Percentiles rank a stretch among this genome's conserved stretches.
phyloP scores from a whole-genome alignment of 2,329 filamentous ascomycete species.

The Decorospora gaudefroyi region DNA sequence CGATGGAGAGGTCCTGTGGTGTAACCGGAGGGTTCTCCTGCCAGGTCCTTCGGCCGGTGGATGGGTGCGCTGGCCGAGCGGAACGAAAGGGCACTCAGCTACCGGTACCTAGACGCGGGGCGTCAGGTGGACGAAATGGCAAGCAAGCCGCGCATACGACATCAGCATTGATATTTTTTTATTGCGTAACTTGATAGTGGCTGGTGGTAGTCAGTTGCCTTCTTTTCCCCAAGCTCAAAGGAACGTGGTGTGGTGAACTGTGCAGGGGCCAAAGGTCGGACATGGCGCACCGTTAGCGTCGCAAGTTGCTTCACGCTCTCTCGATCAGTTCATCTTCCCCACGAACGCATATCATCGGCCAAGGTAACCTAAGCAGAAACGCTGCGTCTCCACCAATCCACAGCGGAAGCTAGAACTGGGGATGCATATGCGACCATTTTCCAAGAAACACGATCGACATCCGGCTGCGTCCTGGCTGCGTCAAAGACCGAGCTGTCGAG shows the following conservation, averaged over 20 bases:
- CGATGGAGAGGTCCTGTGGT: neutral
- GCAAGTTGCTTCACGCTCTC: neutral
- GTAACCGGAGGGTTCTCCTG: neutral
- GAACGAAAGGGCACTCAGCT: slow-evolving; percentile 5
- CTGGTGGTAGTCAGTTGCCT: slow-evolving; percentile 18
- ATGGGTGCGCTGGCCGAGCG: neutral
- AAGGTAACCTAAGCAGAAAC: neutral
- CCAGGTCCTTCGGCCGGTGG: neutral
- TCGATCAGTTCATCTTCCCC: neutral
- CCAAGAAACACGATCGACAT: slow-evolving; percentile 1
- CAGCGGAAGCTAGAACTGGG: neutral
- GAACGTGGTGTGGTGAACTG: neutral
- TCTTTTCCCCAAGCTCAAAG: slow-evolving; percentile 1
- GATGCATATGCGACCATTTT: slow-evolving; percentile 9
- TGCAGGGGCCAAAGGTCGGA: slow-evolving; percentile 10
- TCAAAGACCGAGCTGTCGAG: slow-evolving; percentile 7
- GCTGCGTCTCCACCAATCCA: neutral
- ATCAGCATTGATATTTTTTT: neutral
- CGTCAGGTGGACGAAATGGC: neutral
- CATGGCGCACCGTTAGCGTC: slow-evolving; percentile 1
- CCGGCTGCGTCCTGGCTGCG: slow-evolving; percentile 17
- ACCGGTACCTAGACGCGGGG: no score
- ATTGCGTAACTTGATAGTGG: neutral
- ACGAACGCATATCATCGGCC: neutral
- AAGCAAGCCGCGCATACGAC: slow-evolving; percentile 2